Conservation (phyloP, 371 early-diverging fungal species). For the Entomophthora muscae region DNA sequence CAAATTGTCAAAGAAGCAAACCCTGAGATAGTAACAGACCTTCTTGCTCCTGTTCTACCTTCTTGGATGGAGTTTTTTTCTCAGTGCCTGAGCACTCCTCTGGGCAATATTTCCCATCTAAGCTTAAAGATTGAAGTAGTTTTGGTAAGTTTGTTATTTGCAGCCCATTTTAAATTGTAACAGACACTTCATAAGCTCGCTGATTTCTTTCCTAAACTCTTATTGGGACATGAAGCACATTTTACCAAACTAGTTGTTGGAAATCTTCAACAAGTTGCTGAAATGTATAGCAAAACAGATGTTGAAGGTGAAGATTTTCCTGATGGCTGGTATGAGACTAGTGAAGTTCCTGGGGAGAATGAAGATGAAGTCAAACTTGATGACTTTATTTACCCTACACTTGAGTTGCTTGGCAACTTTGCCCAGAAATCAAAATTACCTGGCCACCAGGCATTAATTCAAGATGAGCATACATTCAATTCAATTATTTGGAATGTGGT, state of each 20-base stretch:
- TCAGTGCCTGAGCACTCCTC: neutral
- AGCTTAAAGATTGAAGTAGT: neutral
- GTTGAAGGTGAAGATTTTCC: slow-evolving; percentile 1
- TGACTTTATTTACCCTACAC: slow-evolving; percentile 10
- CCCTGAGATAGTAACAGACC: neutral
- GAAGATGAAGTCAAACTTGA: neutral
- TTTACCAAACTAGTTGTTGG: neutral
- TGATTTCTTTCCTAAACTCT: neutral
- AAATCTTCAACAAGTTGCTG: neutral
- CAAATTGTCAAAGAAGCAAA: slow-evolving; percentile 3
- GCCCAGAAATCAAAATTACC: slow-evolving; percentile 16
- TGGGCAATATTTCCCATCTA: neutral
- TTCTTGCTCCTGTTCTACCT: neutral
- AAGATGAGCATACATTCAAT: slow-evolving; percentile 15
- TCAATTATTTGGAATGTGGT: slow-evolving; percentile 40
- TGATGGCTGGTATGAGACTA: neutral
- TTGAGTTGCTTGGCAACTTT: slow-evolving; percentile 21
- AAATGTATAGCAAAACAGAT: neutral
- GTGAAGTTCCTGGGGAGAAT: neutral
- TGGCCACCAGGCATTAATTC: neutral
- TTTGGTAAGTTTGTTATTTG: neutral
- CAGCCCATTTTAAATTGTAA: neutral
- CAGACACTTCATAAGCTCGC: neutral
- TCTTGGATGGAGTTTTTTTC: slow-evolving; percentile 4
- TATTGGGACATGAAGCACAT: neutral